Evolutionary conservation across 768 basidiomycete species (phyloP).

Genomic region (Lactarius indigo): DNA sequence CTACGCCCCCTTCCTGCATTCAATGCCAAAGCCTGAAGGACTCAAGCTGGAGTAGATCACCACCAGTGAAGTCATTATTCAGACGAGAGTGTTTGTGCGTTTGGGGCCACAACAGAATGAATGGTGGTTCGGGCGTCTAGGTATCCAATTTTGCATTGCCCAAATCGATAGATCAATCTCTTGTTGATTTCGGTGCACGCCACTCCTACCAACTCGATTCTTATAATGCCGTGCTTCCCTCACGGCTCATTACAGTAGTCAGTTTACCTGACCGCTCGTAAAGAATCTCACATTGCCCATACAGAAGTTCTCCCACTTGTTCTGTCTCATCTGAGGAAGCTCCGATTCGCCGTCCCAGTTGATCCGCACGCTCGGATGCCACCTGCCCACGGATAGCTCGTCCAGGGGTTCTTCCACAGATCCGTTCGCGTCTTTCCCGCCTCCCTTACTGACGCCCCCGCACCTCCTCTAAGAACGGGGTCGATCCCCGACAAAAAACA

Average conservation of each 20-base stretch:
- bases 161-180: no score
- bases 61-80: no score
- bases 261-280: not conserved
- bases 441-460: not conserved
- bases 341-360: conserved; percentile 8
- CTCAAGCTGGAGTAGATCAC: no score
- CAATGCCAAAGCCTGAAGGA: no score
- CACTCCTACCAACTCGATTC: no score
- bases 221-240: no score
- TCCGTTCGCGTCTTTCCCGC: not conserved
- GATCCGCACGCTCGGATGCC: conserved; percentile 1
- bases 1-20: no score
- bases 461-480: not conserved
- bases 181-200: no score
- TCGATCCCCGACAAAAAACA: conserved; percentile 11
- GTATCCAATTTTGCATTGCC: no score
- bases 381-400: not conserved
- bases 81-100: no score
- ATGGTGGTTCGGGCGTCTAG: no score
- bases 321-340: not conserved
- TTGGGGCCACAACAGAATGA: no score
- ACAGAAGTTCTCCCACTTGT: not conserved
- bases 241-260: not conserved
- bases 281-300: conserved; percentile 1
- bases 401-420: not conserved